Evolutionary conservation across 2,329 filamentous ascomycete genomes (phyloP).

Genomic region (Cladosporium sp.): DNA sequence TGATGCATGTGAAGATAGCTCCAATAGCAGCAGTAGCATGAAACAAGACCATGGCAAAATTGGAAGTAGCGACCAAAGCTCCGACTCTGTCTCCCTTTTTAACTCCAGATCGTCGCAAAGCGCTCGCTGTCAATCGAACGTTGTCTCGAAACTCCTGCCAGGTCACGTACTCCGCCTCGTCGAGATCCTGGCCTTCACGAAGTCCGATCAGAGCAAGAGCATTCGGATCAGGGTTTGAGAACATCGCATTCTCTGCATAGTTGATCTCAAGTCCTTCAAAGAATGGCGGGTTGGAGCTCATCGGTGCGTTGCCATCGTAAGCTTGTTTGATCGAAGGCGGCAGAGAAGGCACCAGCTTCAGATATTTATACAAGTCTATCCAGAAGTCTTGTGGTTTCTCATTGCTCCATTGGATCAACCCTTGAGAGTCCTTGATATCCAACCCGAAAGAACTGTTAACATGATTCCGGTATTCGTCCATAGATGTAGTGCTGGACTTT

Average conservation of each 20-base stretch:
- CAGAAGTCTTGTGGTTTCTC: slow-evolving; percentile 45
- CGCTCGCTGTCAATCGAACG: slow-evolving; percentile 41
- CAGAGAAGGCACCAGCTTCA: slow-evolving; percentile 38
- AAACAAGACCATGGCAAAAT: slow-evolving; percentile 45
- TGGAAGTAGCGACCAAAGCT: slow-evolving; percentile 46
- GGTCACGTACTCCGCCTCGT: slow-evolving; percentile 40
- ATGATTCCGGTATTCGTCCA: slow-evolving; percentile 35
- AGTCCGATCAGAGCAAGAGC: slow-evolving; percentile 43
- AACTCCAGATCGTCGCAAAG: slow-evolving; percentile 40
- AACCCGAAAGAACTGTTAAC: slow-evolving; percentile 32
- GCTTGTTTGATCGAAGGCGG: slow-evolving; percentile 37
- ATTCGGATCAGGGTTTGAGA: slow-evolving; percentile 37
- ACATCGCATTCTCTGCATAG: slow-evolving; percentile 45
- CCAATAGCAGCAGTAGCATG: slow-evolving; percentile 45
- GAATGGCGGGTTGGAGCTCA: slow-evolving; percentile 42
- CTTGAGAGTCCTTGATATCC: slow-evolving; percentile 33
- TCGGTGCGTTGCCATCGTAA: slow-evolving; percentile 40
- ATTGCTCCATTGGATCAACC: slow-evolving; percentile 44
- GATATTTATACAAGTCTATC: slow-evolving; percentile 44
- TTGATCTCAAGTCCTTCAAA: slow-evolving; percentile 42
- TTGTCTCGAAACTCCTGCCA: slow-evolving; percentile 43
- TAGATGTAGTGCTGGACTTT: slow-evolving; percentile 27
- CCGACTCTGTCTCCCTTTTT: slow-evolving; percentile 42
- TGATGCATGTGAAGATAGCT: slow-evolving; percentile 47
- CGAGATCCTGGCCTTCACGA: slow-evolving; percentile 40